Evolutionary conservation across 1,139 yeast species (phyloP).

Genomic region (Yamadazyma epiphylla): DNA sequence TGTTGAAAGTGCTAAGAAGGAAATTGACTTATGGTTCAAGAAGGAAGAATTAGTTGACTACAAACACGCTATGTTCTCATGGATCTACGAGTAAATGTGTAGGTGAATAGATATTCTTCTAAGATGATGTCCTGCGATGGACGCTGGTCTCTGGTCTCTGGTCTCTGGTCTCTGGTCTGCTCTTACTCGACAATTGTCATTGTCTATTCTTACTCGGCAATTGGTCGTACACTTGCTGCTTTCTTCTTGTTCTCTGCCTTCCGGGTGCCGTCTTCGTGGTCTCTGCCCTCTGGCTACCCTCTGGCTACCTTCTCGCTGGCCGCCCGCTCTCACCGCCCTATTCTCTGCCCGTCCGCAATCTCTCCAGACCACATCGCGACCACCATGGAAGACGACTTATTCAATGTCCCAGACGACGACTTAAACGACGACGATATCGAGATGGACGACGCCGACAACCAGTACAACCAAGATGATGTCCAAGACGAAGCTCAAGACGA

Average conservation of each 20-base stretch:
- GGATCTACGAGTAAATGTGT: constrained; percentile 83
- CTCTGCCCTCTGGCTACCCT: not conserved
- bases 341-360: not conserved
- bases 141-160: not conserved
- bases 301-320: no score
- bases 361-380: constrained; percentile 1
- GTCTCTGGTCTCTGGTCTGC: not conserved
- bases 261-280: not conserved
- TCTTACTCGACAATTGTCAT: not conserved
- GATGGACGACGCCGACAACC: constrained; percentile 16
- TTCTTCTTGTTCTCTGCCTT: no score
- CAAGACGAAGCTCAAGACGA: constrained; percentile 17
- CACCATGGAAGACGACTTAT: constrained; percentile 17
- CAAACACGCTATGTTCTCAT: constrained; percentile 77
- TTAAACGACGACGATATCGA: constrained; percentile 16
- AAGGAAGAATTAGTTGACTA: constrained; percentile 92
- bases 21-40: constrained; percentile 97
- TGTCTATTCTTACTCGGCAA: no score
- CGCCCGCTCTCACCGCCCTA: not conserved
- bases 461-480: constrained; percentile 14
- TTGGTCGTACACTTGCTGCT: no score
- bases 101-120: not conserved
- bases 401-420: constrained; percentile 17
- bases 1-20: constrained; percentile 95
- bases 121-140: no score